A percentile compares a stretch with the other conserved stretches of the same genome.
Evolutionary conservation across 129 eudicot genomes (phyloP).

Genomic region (Helianthus tuberosus): DNA sequence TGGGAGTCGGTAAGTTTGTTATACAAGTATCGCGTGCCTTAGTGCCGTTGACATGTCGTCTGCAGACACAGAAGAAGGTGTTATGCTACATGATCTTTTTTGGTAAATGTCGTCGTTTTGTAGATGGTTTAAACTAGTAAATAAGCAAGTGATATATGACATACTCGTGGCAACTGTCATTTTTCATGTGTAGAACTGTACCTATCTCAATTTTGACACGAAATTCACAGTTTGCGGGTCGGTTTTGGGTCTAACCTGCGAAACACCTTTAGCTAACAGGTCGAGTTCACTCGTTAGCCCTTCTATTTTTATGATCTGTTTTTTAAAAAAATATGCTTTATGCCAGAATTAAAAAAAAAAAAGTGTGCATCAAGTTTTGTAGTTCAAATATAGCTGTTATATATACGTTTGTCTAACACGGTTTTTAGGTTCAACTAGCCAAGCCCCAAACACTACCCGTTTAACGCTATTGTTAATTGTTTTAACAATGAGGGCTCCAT

Average conservation of each 20-base stretch:
- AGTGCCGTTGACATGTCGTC: neutral
- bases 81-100: constrained; percentile 6
- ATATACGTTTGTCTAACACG: neutral
- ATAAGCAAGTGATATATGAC: neutral
- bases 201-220: neutral
- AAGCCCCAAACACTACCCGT: neutral
- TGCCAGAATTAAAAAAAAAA: neutral
- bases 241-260: neutral
- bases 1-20: neutral
- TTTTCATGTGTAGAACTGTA: constrained; percentile 10
- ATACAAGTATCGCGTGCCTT: neutral
- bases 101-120: constrained; percentile 6
- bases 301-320: neutral
- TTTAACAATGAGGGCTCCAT: neutral
- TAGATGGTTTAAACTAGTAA: too few relatives aligned
- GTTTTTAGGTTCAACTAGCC: neutral
- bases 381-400: neutral
- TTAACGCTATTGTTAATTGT: neutral
- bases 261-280: neutral
- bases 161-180: neutral
- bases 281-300: neutral
- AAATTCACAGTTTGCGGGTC: neutral
- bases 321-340: neutral
- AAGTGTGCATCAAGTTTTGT: neutral
- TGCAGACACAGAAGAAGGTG: neutral